These are phyloP conservation scores for Pseudoturritis turrita DNA, from an alignment of 345 rosid genomes.

Conservation along the genomic window DNA sequence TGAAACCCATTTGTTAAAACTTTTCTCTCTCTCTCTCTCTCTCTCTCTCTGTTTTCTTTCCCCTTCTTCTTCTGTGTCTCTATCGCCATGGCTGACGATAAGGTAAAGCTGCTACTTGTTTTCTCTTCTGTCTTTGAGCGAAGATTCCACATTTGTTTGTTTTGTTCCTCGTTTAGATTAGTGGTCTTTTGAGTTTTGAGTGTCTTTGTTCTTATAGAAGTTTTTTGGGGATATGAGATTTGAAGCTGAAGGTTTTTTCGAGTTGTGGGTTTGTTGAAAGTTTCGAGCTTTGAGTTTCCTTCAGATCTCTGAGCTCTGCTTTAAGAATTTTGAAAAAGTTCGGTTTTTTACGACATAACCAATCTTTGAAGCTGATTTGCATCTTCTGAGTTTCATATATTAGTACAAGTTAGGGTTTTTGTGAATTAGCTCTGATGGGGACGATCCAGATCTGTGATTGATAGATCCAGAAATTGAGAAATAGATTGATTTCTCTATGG, in stretches of 20 bases:
- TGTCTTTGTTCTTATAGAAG: too few relatives aligned
- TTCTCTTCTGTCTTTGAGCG: not conserved
- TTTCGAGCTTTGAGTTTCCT: not conserved
- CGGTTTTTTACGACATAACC: not conserved
- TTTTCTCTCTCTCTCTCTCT: slow-evolving; percentile 23
- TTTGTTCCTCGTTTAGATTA: not conserved
- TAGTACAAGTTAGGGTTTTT: not conserved
- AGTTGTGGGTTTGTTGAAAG: slow-evolving; percentile 4
- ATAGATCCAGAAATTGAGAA: slow-evolving; percentile 16
- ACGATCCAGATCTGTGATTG: not conserved
- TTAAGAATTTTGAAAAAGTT: not conserved
- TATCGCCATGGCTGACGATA: slow-evolving; percentile 66
- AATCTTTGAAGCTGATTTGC: not conserved
- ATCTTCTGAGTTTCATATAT: not conserved
- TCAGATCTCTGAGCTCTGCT: slow-evolving; percentile 23
- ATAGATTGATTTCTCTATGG: not conserved
- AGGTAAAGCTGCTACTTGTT: slow-evolving; percentile 38
- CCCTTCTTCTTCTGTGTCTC: slow-evolving; percentile 8
- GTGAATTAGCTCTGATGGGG: not conserved
- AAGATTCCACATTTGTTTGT: not conserved
- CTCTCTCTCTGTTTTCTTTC: not conserved
- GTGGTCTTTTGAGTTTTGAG: not conserved
- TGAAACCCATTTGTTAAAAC: slow-evolving; percentile 25
- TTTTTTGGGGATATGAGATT: too few relatives aligned
- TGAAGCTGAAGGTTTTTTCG: not conserved